A percentile compares a stretch with the other conserved stretches of the same genome.
Conservation (phyloP, 2,329 filamentous ascomycete genomes). For the Lasiodiplodia hormozganensis region DNA sequence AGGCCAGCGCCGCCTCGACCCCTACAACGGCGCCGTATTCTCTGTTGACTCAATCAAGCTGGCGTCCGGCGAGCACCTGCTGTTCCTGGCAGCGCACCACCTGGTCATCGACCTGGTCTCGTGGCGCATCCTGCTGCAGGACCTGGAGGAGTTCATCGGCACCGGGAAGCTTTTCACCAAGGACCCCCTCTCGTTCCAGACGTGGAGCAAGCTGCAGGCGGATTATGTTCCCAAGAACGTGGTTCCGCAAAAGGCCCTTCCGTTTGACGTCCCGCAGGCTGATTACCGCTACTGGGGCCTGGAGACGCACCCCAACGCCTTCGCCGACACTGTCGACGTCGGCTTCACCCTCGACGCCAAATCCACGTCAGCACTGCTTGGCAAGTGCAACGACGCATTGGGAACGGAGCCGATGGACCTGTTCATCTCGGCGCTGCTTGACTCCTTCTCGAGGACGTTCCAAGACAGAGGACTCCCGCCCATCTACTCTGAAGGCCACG, state of each 20-base stretch:
- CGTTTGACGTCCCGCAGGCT: slow-evolving; percentile 38
- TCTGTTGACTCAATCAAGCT: slow-evolving; percentile 30
- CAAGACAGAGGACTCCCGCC: slow-evolving; percentile 14
- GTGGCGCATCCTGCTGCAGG: slow-evolving; percentile 48
- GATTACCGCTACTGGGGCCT: slow-evolving; percentile 50
- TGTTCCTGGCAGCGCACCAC: slow-evolving; percentile 37
- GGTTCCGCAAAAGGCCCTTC: slow-evolving; percentile 35
- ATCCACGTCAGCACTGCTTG: slow-evolving; percentile 36
- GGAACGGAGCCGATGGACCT: slow-evolving; percentile 24
- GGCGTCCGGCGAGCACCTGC: slow-evolving; percentile 7
- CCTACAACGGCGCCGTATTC: slow-evolving; percentile 12
- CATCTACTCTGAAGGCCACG: slow-evolving; percentile 35
- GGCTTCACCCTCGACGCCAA: slow-evolving; percentile 40
- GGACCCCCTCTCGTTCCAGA: slow-evolving; percentile 46
- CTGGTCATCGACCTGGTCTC: slow-evolving; percentile 49
- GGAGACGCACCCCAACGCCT: slow-evolving; percentile 40
- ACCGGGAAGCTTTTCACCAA: slow-evolving; percentile 37
- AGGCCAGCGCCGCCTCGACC: slow-evolving; percentile 8
- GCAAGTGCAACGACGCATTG: slow-evolving; percentile 19
- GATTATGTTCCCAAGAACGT: slow-evolving; percentile 34
- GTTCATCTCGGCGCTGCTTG: slow-evolving; percentile 12
- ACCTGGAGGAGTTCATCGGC: slow-evolving; percentile 43
- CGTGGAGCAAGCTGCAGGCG: slow-evolving; percentile 45
- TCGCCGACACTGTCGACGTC: slow-evolving; percentile 43
- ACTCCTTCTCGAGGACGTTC: slow-evolving; percentile 17